Conservation (phyloP, 1,139 yeast genomes). For the Meyerozyma smithsonii region DNA sequence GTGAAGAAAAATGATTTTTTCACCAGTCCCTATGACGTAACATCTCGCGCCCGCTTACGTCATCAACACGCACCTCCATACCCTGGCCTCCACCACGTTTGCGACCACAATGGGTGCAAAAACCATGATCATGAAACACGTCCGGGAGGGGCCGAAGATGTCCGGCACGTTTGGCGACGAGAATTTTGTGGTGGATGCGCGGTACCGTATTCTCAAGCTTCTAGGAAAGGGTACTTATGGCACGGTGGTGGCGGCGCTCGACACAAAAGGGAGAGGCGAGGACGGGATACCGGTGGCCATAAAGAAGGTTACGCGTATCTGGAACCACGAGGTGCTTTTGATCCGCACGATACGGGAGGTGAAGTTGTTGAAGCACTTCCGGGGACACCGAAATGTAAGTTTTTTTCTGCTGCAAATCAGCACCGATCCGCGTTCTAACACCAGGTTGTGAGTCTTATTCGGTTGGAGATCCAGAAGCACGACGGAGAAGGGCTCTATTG, state of each 20-base stretch:
- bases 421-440: slow-evolving; percentile 4
- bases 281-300: slow-evolving; percentile 50
- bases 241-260: slow-evolving; percentile 78
- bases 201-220: slow-evolving; percentile 59
- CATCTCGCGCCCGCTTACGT: background rate
- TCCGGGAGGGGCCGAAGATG: background rate
- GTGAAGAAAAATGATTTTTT: background rate
- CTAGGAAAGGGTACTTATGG: slow-evolving; percentile 92
- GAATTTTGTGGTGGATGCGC: slow-evolving; percentile 58
- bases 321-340: slow-evolving; percentile 57
- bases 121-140: background rate
- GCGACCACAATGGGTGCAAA: slow-evolving; percentile 1
- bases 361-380: slow-evolving; percentile 70
- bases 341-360: slow-evolving; percentile 77
- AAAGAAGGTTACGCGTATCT: slow-evolving; percentile 70
- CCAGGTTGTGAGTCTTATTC: slow-evolving; percentile 64
- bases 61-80: too few relatives aligned
- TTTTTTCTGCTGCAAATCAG: background rate
- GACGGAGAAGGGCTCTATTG: slow-evolving; percentile 87
- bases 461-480: slow-evolving; percentile 61
- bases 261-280: slow-evolving; percentile 31
- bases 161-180: background rate
- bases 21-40: background rate
- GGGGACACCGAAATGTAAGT: slow-evolving; percentile 70
- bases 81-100: background rate